Percentiles rank a stretch among this genome's conserved stretches.
Conservation (phyloP, 2,329 filamentous ascomycete species). For the Coniosporium tulheliwenetii region DNA sequence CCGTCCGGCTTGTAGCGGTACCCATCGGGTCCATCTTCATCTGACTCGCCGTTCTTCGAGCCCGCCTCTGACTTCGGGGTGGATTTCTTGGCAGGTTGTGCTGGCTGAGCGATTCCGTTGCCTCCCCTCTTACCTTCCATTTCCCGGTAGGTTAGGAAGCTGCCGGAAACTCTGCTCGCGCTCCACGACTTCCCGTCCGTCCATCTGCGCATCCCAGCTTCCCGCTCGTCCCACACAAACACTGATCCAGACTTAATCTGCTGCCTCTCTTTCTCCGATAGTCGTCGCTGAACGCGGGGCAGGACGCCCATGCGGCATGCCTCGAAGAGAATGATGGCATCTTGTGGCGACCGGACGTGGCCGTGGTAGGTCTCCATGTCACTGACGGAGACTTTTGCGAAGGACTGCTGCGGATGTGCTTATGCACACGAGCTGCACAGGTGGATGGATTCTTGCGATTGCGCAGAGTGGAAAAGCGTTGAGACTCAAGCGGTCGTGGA, state of each 20-base stretch:
- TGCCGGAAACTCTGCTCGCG: conserved; percentile 89
- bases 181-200: conserved; percentile 99
- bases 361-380: conserved; percentile 94
- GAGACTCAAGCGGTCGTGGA: too few relatives aligned
- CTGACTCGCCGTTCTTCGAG: conserved; percentile 65
- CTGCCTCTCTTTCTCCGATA: conserved; percentile 94
- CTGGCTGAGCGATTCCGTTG: conserved; percentile 44
- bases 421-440: too few relatives aligned
- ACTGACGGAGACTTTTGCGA: neutral
- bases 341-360: conserved; percentile 83
- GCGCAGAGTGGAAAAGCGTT: too few relatives aligned
- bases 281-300: conserved; percentile 76
- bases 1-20: conserved; percentile 94
- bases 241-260: conserved; percentile 93
- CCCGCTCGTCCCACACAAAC: conserved; percentile 98
- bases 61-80: conserved; percentile 72
- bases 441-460: too few relatives aligned
- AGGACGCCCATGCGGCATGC: conserved; percentile 80
- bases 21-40: conserved; percentile 67
- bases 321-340: conserved; percentile 98
- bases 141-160: conserved; percentile 92
- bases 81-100: conserved; percentile 32
- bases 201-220: conserved; percentile 96
- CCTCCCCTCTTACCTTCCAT: conserved; percentile 97
- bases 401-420: too few relatives aligned